A percentile compares a stretch with the other conserved stretches of the same genome.
Evolutionary conservation across 495 filamentous ascomycete genomes (phyloP).

Genomic region (Talaromyces stipitatus): DNA sequence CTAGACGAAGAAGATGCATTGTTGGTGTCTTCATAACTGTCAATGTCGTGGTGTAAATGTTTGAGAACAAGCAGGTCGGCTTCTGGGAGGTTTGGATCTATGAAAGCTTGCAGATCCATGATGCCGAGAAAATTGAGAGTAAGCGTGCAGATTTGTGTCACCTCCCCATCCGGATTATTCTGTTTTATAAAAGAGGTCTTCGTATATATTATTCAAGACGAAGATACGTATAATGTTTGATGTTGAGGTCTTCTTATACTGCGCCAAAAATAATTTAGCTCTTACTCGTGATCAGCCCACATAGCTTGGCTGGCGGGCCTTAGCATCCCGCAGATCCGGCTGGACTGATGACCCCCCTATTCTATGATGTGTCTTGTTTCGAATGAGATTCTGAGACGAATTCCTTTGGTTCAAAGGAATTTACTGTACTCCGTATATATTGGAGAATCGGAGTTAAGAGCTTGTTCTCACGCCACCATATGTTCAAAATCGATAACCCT

Average conservation of each 20-base stretch:
- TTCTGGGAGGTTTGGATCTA: constrained; percentile 41
- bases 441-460: no score
- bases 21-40: constrained; percentile 12
- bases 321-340: neutral
- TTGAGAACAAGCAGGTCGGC: constrained; percentile 43
- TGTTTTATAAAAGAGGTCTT: neutral
- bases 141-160: neutral
- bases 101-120: constrained; percentile 30
- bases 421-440: no score
- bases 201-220: no score
- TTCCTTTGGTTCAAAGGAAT: no score
- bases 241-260: no score
- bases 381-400: no score
- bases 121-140: neutral
- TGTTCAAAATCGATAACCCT: no score
- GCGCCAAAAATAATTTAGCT: no score
- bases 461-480: no score
- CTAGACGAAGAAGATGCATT: constrained; percentile 6
- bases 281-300: neutral
- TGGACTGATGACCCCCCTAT: neutral
- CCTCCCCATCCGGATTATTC: neutral
- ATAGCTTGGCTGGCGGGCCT: neutral
- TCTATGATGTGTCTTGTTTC: no score
- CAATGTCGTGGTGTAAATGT: constrained; percentile 33
- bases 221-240: no score